Base-by-base conservation (phyloP, 139 green algal genomes). In the Coelastrella sp. region DNA sequence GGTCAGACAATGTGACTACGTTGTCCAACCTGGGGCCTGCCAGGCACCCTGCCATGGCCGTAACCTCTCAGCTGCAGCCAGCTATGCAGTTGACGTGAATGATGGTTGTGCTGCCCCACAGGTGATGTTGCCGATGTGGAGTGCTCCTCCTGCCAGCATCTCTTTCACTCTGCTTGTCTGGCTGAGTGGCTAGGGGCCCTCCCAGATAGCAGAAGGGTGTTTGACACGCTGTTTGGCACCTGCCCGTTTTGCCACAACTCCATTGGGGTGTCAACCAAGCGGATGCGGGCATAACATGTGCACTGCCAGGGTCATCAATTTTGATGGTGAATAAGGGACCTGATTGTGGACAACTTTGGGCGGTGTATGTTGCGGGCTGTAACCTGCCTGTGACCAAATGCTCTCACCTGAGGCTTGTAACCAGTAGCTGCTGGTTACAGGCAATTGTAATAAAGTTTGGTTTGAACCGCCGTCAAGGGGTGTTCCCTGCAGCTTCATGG, bases 161-260 rank as follows among this genome's bases (percentile, higher is more conserved):
- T 68, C 11, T 93, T 93, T 82, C 91, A 93, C 75, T 15, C 87
- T 6, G 25, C 27, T 63, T 93, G 91, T 68, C 76, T 93, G 82
- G 91, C 91, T 10, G 91, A 90, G 66, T 93, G 91, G 91, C 87
- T 93, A 76, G 86, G 87, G 9, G 84, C 74, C 0, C 66, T 91
- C 24, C 87, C 87, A 10, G 89, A 78, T 87, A 96, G 89, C 14
- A 79, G 91, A 19, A 76, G 86, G n/a, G 88, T 84, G 0, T 95
- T 96, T 89, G 89, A 87, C 79, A 92, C 84, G 6, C 74, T 95
- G 59, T 96, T 94, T 92, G 93, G 93, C 15, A 19, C 84, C 35
- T 95, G 93, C 90, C 93, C 93, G 7, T 96, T 94, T 78, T 95
- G 93, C 92, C 82, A 87, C 0, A 79, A 60, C 17, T 81, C 90